Evolutionary conservation across 1,139 yeast species (phyloP), one percentile per base, ranked within the genome.

Genomic region (Waltiozyma sp.): DNA sequence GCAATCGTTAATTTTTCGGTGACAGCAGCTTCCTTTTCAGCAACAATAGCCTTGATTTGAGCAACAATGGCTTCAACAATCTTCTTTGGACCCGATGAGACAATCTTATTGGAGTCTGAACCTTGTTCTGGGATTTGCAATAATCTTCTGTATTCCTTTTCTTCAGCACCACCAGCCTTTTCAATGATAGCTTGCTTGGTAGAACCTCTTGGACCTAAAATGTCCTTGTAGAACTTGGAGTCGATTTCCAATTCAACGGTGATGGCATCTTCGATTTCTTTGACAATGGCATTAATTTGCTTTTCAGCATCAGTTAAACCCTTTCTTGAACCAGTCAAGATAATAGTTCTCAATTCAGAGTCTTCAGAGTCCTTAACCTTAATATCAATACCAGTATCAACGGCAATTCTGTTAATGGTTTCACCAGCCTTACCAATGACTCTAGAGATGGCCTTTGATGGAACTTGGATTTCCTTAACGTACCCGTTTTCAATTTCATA

Each of bases 391-490:
- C 91, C 94, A 44, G 82, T 72, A 41, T 80, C 86, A 51, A 81
- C 93, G 52, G 87, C 77, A 47, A 93, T 80, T 58, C 84, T 88
- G 49, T 80, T 85, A 55, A 93, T 84, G 46, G 73, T 76, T 52
- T 84, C 93, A 61, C 97, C 97, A 47, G 73, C 70, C 57, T 83
- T 86, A 57, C 98, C 98, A 60, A 93, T 88, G 45, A 93, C 80
- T 59, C 89, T 73, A 16, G 96, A 72, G 49, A 89, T 73, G 19
- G 89, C 82, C 52, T 73, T 76, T 38, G 72, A 63, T 39, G 96
- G 94, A 44, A 93, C 80, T 41, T 67, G 63, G 42, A 91, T 58
- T 19, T 68, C 64, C 53, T 77, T 73, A 47, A 75, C 72, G 64
- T 77, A 77, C 24, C 95, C 91, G 59, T 89, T 87, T 55, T 86